A percentile compares a stretch with the other conserved stretches of the same genome.
Evolutionary conservation across 345 rosid genomes (phyloP).

Genomic region (Ceriops tagal): DNA sequence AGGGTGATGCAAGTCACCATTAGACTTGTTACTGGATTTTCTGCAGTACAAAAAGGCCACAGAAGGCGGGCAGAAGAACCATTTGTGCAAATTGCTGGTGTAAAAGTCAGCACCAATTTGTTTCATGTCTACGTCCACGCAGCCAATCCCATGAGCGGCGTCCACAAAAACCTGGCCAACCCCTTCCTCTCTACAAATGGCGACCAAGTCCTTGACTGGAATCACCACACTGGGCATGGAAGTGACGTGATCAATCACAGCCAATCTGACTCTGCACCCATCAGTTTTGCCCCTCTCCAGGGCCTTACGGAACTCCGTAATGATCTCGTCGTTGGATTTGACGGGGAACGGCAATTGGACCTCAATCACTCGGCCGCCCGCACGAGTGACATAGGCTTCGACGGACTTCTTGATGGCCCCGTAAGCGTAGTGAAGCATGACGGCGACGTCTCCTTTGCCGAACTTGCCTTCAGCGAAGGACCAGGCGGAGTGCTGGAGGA

Average conservation of each 20-base stretch:
- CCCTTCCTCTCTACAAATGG: slow-evolving; percentile 78
- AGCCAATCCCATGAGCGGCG: slow-evolving; percentile 95
- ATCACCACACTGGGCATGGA: slow-evolving; percentile 93
- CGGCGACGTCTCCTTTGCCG: slow-evolving; percentile 61
- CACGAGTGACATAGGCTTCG: slow-evolving; percentile 77
- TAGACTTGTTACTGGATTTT: slow-evolving; percentile 29
- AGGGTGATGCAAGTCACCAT: slow-evolving; percentile 69
- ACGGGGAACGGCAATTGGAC: slow-evolving; percentile 85
- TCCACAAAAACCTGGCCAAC: slow-evolving; percentile 89
- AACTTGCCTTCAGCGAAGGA: slow-evolving; percentile 62
- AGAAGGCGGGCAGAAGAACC: slow-evolving; percentile 93
- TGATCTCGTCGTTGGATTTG: slow-evolving; percentile 52
- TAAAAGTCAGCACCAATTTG: slow-evolving; percentile 96
- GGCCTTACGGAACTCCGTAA: slow-evolving; percentile 54
- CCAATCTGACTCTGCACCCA: slow-evolving; percentile 74
- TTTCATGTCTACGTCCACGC: slow-evolving; percentile 81
- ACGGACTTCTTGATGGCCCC: slow-evolving; percentile 88
- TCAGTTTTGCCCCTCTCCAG: slow-evolving; percentile 59
- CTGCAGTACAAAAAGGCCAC: slow-evolving; percentile 84
- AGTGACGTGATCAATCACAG: slow-evolving; percentile 89
- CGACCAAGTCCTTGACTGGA: slow-evolving; percentile 73
- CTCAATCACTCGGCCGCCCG: slow-evolving; percentile 89
- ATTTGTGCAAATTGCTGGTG: slow-evolving; percentile 81
- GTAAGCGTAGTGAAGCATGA: slow-evolving; percentile 87
- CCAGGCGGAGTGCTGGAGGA: slow-evolving; percentile 68